Percentiles rank a stretch among this genome's conserved stretches.
These are phyloP conservation scores for Erysiphe pulchra DNA, from an alignment of 2,329 filamentous ascomycete genomes.

Conservation along the genomic window DNA sequence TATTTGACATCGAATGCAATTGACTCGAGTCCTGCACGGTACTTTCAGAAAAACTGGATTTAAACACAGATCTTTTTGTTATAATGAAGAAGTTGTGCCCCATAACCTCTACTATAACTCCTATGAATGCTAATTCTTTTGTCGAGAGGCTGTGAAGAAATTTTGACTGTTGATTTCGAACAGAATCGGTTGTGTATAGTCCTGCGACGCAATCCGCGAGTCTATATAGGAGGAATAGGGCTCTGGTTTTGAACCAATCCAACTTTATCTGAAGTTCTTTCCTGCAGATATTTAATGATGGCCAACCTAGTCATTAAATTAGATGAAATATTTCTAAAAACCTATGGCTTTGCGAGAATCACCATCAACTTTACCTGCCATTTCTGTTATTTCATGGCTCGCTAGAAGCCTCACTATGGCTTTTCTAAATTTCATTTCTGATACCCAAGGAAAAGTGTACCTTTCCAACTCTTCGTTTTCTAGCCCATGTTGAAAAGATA, in stretches of 20 bases:
- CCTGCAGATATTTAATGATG: conserved; percentile 4
- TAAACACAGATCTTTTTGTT: conserved; percentile 2
- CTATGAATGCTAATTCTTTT: conserved; percentile 5
- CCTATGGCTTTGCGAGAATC: not conserved
- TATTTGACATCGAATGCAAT: not conserved
- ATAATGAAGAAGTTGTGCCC: conserved; percentile 8
- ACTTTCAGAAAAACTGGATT: not conserved
- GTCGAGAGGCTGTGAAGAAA: conserved; percentile 5
- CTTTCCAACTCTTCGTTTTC: not conserved
- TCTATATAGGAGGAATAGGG: conserved; percentile 5
- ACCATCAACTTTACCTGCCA: conserved; percentile 3
- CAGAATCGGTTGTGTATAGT: conserved; percentile 1
- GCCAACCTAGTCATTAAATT: conserved; percentile 4
- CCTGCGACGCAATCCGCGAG: conserved; percentile 7
- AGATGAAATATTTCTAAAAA: not conserved
- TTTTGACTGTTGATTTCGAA: conserved; percentile 4
- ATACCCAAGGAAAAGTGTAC: conserved; percentile 7
- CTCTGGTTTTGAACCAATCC: conserved; percentile 4
- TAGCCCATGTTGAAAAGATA: conserved; percentile 1
- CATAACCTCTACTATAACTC: conserved; percentile 8
- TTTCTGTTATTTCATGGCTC: conserved; percentile 6
- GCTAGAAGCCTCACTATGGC: conserved; percentile 5
- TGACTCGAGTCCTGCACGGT: not conserved
- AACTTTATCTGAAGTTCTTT: conserved; percentile 2
- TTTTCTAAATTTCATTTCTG: conserved; percentile 5